These are phyloP conservation scores for Podila horticola DNA, from an alignment of 192 early-diverging fungal genomes.

Conservation along the genomic window DNA sequence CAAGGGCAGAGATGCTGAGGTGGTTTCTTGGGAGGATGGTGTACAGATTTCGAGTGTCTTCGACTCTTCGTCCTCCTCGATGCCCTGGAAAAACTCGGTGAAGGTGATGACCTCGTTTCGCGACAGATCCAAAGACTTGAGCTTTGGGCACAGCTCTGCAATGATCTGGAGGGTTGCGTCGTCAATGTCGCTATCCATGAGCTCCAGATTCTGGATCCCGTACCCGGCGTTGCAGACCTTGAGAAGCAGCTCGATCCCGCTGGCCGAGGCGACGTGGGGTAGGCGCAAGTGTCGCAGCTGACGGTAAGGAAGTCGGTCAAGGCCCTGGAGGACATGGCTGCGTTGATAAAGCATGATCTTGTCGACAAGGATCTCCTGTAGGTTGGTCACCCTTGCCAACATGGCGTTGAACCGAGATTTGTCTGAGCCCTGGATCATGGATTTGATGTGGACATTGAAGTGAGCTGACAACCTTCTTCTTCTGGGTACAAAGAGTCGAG, in stretches of 20 bases:
- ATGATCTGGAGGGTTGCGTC: conserved; percentile 9
- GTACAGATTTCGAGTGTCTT: too few relatives aligned
- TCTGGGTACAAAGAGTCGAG: too few relatives aligned
- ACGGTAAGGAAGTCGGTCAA: neutral
- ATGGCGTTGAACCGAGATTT: conserved; percentile 6
- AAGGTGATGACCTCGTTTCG: conserved; percentile 37
- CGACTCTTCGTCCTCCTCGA: neutral
- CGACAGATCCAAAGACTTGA: conserved; percentile 32
- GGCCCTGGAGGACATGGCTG: neutral
- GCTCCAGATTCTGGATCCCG: conserved; percentile 19
- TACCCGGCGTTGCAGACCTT: conserved; percentile 4
- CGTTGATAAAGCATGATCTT: conserved; percentile 21
- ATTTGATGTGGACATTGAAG: neutral
- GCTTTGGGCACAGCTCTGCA: conserved; percentile 14
- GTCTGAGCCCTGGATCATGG: conserved; percentile 19
- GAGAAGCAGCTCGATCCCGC: conserved; percentile 12
- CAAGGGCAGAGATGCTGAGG: too few relatives aligned
- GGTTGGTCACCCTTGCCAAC: conserved; percentile 14
- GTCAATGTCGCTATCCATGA: conserved; percentile 41
- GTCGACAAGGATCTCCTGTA: conserved; percentile 28
- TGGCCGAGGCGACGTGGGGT: conserved; percentile 18
- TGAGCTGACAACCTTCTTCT: neutral
- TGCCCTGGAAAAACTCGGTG: neutral
- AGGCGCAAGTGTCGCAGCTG: conserved; percentile 18
- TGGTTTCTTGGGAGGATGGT: neutral